phyloP scores from a whole-genome alignment of 176 grass and related monocot genomes.

The Eleusine coracana region DNA sequence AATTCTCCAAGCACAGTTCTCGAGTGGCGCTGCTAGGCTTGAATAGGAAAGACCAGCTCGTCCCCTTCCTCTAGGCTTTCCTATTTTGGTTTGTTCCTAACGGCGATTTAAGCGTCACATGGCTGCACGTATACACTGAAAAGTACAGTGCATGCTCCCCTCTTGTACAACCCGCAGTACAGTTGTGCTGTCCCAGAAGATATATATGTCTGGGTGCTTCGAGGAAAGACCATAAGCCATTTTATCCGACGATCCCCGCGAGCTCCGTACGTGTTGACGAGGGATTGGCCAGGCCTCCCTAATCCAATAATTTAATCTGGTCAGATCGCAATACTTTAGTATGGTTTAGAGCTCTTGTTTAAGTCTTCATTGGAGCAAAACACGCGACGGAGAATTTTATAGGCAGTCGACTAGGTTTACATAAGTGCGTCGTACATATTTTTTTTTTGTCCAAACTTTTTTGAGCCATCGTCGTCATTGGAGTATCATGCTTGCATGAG shows the following conservation, averaged over 20 bases:
- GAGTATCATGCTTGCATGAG: neutral
- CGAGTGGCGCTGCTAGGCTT: neutral
- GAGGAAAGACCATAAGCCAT: slow-evolving; percentile 8
- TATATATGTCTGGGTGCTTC: slow-evolving; percentile 10
- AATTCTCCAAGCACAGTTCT: neutral
- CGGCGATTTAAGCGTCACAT: slow-evolving; percentile 33
- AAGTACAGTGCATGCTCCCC: neutral
- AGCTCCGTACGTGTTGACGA: slow-evolving; percentile 15
- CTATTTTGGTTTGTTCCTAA: slow-evolving; percentile 39
- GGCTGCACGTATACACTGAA: neutral
- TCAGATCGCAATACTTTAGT: neutral
- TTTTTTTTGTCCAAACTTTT: neutral
- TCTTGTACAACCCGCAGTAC: neutral
- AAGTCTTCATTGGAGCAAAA: slow-evolving; percentile 15
- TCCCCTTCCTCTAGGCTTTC: slow-evolving; percentile 39
- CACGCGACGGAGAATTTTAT: slow-evolving; percentile 4
- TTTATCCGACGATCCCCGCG: neutral
- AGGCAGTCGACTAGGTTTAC: neutral
- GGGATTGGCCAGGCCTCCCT: neutral
- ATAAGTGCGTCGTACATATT: neutral
- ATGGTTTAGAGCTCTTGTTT: neutral
- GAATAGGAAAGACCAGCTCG: slow-evolving; percentile 13
- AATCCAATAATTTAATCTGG: slow-evolving; percentile 39
- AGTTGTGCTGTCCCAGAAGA: slow-evolving; percentile 25
- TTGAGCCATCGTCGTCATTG: neutral